phyloP scores from a whole-genome alignment of 176 grass and related monocot genomes.

The Hordeum marinum region DNA sequence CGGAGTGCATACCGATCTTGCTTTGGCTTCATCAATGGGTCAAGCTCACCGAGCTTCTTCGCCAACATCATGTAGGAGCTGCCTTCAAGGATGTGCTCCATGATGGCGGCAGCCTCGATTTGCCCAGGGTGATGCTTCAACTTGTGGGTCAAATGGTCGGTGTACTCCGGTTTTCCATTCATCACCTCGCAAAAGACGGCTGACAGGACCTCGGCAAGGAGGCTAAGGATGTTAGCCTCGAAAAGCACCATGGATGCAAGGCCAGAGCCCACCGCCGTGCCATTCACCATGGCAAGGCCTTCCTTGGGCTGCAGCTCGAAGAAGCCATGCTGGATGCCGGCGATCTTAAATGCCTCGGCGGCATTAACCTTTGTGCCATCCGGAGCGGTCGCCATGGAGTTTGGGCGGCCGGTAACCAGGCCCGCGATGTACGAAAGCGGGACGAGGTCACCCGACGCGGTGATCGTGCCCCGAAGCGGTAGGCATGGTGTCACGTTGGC shows the following conservation, averaged over 20 bases:
- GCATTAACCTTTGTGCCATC: conserved; percentile 40
- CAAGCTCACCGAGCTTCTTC: conserved; percentile 63
- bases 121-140: conserved; percentile 88
- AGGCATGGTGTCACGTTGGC: conserved; percentile 80
- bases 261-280: conserved; percentile 77
- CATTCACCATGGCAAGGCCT: conserved; percentile 82
- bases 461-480: conserved; percentile 81
- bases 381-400: conserved; percentile 24
- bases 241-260: conserved; percentile 72
- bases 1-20: conserved; percentile 90
- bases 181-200: conserved; percentile 87
- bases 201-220: conserved; percentile 67
- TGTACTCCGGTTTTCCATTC: conserved; percentile 87
- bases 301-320: conserved; percentile 92
- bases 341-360: conserved; percentile 48
- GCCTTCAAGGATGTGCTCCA: conserved; percentile 79
- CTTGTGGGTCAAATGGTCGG: conserved; percentile 86
- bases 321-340: conserved; percentile 52
- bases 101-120: conserved; percentile 85
- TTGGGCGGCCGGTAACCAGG: conserved; percentile 61
- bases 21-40: conserved; percentile 86
- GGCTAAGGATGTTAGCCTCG: conserved; percentile 57
- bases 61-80: conserved; percentile 74
- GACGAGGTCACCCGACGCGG: conserved; percentile 71
- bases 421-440: conserved; percentile 81